Evolutionary conservation across 345 rosid genomes (phyloP), one percentile per base, ranked within the genome.

Genomic region (Raphanus raphanistrum): DNA sequence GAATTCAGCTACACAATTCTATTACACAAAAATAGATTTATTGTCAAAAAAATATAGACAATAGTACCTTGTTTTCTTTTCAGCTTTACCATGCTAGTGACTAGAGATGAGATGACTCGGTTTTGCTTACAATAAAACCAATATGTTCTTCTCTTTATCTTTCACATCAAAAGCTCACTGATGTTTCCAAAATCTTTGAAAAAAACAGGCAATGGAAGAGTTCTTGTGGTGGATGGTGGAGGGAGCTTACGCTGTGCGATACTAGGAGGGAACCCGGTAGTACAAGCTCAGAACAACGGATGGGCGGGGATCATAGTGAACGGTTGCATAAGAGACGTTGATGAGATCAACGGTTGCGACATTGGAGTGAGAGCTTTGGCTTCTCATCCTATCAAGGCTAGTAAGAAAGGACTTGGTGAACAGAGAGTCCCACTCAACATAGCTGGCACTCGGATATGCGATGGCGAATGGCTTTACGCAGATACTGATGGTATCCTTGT

Each of bases 381-480:
- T 77, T 88, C 96, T 38, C 93, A 89, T 81, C 96, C 96, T 1
- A 88, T 91, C 87, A 91, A 89, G 17, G 89, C 93, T 54, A 91
- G 90, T 35, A 91, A 88, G 84, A 89, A 85, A 78, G 96, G 97
- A 26, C 71, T 84, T 4, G 82, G 82, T 74, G 92, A 89, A 84
- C 89, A 88, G 71, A 88, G 89, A 63, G 97, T 91, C 35, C 90
- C 97, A 0, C 57, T 91, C 38, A 79, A 83, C 73, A 68, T 91
- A 4, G 97, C 82, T 7, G 94, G 94, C 25, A 87, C 91, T 9
- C 80, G 97, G 78, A 89, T 91, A 68, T 81, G 75, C 28, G 91
- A 91, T 71, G 94, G 97, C 0, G 97, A 91, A 77, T 91, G 92
- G 94, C 94, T 91, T 73, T 91, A 91, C 67, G 94, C 97, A 3